Conservation (phyloP, 2,329 filamentous ascomycete genomes). For the Phialemoniopsis sp. region DNA sequence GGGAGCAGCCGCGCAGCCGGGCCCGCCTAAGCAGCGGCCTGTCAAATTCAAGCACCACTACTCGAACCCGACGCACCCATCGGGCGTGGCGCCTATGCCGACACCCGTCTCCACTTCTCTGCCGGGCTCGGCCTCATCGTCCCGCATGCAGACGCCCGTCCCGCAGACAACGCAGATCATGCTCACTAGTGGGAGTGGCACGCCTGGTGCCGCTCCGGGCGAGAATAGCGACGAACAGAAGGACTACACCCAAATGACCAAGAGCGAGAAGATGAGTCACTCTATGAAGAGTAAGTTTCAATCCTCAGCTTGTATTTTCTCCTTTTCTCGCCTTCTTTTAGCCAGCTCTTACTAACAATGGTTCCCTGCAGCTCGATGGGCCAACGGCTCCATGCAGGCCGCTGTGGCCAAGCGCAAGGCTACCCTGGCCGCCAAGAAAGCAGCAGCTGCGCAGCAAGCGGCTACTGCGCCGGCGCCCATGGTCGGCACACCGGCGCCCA, state of each 20-base stretch:
- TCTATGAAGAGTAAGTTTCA: conserved; percentile 60
- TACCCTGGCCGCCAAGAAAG: conserved; percentile 55
- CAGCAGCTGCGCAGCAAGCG: conserved; percentile 11
- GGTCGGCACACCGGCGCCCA: neutral
- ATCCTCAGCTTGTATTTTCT: neutral
- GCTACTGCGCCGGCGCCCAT: neutral
- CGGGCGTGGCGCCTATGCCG: conserved; percentile 3
- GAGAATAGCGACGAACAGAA: conserved; percentile 38
- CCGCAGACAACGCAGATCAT: conserved; percentile 1
- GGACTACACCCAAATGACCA: conserved; percentile 58
- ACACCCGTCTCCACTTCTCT: neutral
- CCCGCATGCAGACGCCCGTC: neutral
- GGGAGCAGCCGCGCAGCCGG: neutral
- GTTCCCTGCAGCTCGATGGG: conserved; percentile 47
- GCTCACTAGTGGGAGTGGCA: neutral
- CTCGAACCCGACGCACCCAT: conserved; percentile 4
- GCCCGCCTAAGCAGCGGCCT: conserved; percentile 14
- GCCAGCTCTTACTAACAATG: conserved; percentile 2
- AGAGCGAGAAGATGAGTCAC: conserved; percentile 63
- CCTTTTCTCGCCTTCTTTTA: conserved; percentile 3
- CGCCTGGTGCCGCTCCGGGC: neutral
- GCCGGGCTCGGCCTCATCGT: neutral
- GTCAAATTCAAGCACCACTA: conserved; percentile 29
- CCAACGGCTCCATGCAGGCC: conserved; percentile 54
- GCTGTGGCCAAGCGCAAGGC: conserved; percentile 59